Conservation (phyloP, 768 basidiomycete species). For the Leccinum broughii region DNA sequence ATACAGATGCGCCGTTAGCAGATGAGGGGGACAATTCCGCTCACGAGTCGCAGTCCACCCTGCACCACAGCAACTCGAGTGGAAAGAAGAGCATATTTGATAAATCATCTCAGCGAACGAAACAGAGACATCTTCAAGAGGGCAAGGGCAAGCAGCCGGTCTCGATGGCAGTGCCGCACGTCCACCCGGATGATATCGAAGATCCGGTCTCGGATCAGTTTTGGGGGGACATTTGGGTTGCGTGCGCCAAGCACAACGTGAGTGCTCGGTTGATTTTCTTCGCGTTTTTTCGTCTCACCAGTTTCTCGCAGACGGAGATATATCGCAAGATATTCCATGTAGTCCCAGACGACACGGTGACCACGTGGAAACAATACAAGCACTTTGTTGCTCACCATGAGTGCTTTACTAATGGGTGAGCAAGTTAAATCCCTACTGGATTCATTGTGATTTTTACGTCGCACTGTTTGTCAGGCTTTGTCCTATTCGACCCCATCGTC, state of each 20-base stretch:
- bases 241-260: conserved; percentile 87
- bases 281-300: neutral
- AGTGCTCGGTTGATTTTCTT: conserved; percentile 29
- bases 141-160: conserved; percentile 57
- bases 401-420: conserved; percentile 68
- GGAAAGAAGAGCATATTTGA: conserved; percentile 51
- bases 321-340: conserved; percentile 94
- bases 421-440: neutral
- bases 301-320: conserved; percentile 75
- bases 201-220: conserved; percentile 88
- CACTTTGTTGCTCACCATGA: conserved; percentile 81
- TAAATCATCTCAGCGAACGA: conserved; percentile 53
- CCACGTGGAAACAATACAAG: conserved; percentile 95
- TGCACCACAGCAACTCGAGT: conserved; percentile 43
- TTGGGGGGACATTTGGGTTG: conserved; percentile 89
- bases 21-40: conserved; percentile 42
- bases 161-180: conserved; percentile 63
- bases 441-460: neutral
- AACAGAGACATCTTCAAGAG: conserved; percentile 56
- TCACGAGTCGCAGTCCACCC: conserved; percentile 47
- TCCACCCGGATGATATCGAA: conserved; percentile 78
- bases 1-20: conserved; percentile 30
- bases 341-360: conserved; percentile 88
- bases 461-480: conserved; percentile 40
- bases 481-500: conserved; percentile 46